Evolutionary conservation across 805 yeast genomes (phyloP).

Genomic region (Sungouiozyma ichnusensis): DNA sequence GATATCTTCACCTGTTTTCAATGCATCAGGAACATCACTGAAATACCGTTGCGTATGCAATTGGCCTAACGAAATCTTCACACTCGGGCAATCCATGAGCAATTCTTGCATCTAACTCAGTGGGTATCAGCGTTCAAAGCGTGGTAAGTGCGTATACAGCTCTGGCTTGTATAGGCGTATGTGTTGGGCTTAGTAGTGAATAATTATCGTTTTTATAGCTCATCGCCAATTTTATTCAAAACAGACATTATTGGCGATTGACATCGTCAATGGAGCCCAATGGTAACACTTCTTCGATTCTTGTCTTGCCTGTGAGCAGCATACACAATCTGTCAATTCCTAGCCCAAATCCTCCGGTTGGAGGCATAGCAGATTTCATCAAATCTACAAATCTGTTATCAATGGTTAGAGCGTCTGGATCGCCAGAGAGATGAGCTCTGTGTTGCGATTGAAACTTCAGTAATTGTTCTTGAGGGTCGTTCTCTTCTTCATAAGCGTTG

Average conservation of each 20-base stretch:
- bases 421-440: conserved; percentile 30
- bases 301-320: conserved; percentile 51
- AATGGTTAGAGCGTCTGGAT: conserved; percentile 41
- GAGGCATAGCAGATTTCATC: conserved; percentile 92
- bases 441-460: conserved; percentile 54
- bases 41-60: conserved; percentile 37
- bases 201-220: neutral
- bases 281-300: conserved; percentile 67
- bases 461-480: conserved; percentile 65
- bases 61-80: conserved; percentile 12
- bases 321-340: conserved; percentile 85
- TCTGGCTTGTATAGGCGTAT: too few relatives aligned
- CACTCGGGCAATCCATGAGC: conserved; percentile 9
- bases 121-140: too few relatives aligned
- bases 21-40: conserved; percentile 38
- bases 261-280: conserved; percentile 73
- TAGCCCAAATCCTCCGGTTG: conserved; percentile 97
- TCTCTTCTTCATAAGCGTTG: conserved; percentile 95
- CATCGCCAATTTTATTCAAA: neutral
- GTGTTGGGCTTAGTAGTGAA: too few relatives aligned
- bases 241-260: conserved; percentile 14
- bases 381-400: conserved; percentile 62
- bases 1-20: conserved; percentile 31
- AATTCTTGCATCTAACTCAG: neutral
- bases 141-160: too few relatives aligned